Evolutionary conservation across 331 rosid genomes (phyloP).

Genomic region (Dryas integrifolia): DNA sequence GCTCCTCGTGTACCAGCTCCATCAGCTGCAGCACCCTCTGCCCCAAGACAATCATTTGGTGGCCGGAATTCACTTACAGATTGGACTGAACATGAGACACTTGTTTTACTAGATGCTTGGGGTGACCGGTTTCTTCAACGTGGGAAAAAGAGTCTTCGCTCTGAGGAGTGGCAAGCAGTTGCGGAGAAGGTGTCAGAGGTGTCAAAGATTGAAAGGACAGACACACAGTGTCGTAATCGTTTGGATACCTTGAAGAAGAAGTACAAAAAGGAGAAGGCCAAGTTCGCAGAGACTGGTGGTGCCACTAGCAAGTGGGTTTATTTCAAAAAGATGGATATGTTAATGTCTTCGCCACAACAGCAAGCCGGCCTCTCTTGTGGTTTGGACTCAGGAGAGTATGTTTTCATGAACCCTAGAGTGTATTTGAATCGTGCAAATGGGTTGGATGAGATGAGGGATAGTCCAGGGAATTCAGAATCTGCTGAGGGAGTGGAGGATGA

Average conservation of each 20-base stretch:
- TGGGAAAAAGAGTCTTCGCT: slow-evolving; percentile 77
- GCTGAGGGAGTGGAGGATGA: slow-evolving; percentile 42
- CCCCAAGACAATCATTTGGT: slow-evolving; percentile 49
- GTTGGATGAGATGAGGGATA: slow-evolving; percentile 59
- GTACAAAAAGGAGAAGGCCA: slow-evolving; percentile 71
- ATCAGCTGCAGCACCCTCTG: slow-evolving; percentile 31
- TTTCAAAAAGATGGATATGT: slow-evolving; percentile 59
- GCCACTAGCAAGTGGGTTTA: slow-evolving; percentile 59
- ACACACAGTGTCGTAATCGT: slow-evolving; percentile 75
- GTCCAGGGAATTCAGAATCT: slow-evolving; percentile 62
- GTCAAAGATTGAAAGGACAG: slow-evolving; percentile 62
- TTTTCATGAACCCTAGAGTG: slow-evolving; percentile 49
- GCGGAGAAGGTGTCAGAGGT: slow-evolving; percentile 68
- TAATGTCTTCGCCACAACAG: slow-evolving; percentile 56
- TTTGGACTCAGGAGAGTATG: slow-evolving; percentile 59
- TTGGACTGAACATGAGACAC: slow-evolving; percentile 73
- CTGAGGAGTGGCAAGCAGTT: slow-evolving; percentile 83
- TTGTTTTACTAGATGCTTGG: slow-evolving; percentile 76
- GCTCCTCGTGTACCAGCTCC: slow-evolving; percentile 57
- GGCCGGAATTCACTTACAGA: slow-evolving; percentile 66
- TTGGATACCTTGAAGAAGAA: slow-evolving; percentile 78
- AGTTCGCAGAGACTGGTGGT: slow-evolving; percentile 33
- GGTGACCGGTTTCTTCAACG: slow-evolving; percentile 70
- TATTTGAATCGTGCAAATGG: slow-evolving; percentile 59
- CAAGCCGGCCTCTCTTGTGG: slow-evolving; percentile 64